Base-by-base conservation (phyloP, 306 rosid species). In the Herpetospermum pedunculosum region DNA sequence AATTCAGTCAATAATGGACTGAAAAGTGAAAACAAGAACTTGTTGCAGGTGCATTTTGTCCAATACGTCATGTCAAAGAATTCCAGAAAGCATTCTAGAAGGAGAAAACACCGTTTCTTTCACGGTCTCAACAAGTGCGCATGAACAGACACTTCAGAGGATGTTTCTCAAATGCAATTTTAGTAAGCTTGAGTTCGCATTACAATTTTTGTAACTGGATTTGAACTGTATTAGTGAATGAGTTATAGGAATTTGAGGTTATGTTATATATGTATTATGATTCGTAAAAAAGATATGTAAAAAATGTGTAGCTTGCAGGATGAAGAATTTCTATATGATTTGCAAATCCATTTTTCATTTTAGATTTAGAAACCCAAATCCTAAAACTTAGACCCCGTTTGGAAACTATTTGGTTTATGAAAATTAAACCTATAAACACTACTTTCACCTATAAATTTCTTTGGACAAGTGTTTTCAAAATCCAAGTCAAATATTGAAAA, bases 101-200 rank as follows among this genome's bases (percentile, higher is more conserved):
- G 97, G 80, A 83, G 87, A 81, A 94, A 88, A 59, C 99, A 86
- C 65, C 90, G 95, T 16, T 88, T 94, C 83, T 91, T 94, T 74
- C 98, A 91, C 75, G 97, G 98, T 70, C 95, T 91, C 58, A 85
- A 78, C 78, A 91, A 86, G 74, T 80, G 77, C 15, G 77, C 81
- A 18, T 86, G 81, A 90, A n/a, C 49, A 57, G 58, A 19, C 37
- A 28, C 50, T 14, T 69, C 15, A 2, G 19, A 0, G 49, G 11
- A 21, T 19, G 50, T 11, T 64, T 64, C 49, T 63, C 71, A 0
- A 37, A 5, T 30, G 12, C 49, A 64, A 21, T 2, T 23, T 65
- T 14, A 38, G 50, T 65, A 65, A 65, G 72, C 50, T 65, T 12
- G 50, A 65, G 50, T 65, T 40, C 47, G 13, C 12, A 19, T 9